Evolutionary conservation across 768 basidiomycete species (phyloP).

Genomic region (Cyclocybe aegerita): DNA sequence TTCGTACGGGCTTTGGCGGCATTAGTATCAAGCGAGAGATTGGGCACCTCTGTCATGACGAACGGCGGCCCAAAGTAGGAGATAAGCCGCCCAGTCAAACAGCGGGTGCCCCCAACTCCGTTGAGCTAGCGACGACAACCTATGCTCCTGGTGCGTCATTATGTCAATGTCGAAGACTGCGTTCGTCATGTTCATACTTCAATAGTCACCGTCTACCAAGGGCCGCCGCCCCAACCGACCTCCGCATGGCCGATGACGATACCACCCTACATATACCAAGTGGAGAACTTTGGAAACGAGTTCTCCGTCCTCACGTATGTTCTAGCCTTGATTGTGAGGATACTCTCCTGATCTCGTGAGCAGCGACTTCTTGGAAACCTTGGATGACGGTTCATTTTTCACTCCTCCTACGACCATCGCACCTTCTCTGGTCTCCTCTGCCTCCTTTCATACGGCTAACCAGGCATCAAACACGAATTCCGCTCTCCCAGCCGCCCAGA

Average conservation of each 20-base stretch:
- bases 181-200: background rate
- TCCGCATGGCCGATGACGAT: constrained; percentile 57
- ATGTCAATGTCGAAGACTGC: background rate
- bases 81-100: constrained; percentile 41
- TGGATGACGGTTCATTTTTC: constrained; percentile 84
- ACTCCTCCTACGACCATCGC: constrained; percentile 53
- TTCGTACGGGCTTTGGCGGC: background rate
- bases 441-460: constrained; percentile 22
- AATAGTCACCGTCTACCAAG: constrained; percentile 37
- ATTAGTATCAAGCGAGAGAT: constrained; percentile 93
- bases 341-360: constrained; percentile 3
- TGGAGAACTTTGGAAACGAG: constrained; percentile 77
- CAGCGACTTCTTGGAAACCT: constrained; percentile 86
- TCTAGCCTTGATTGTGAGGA: background rate
- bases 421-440: constrained; percentile 48
- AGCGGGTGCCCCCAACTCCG: constrained; percentile 13
- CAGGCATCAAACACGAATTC: constrained; percentile 5
- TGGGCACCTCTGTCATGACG: constrained; percentile 91
- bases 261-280: constrained; percentile 62
- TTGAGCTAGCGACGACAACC: constrained; percentile 28
- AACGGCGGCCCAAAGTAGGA: constrained; percentile 55
- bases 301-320: constrained; percentile 79
- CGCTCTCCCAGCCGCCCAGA: constrained; percentile 7
- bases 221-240: constrained; percentile 30
- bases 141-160: constrained; percentile 44